Base-by-base conservation (phyloP, 345 rosid species). In the Leavenworthia alabamica region DNA sequence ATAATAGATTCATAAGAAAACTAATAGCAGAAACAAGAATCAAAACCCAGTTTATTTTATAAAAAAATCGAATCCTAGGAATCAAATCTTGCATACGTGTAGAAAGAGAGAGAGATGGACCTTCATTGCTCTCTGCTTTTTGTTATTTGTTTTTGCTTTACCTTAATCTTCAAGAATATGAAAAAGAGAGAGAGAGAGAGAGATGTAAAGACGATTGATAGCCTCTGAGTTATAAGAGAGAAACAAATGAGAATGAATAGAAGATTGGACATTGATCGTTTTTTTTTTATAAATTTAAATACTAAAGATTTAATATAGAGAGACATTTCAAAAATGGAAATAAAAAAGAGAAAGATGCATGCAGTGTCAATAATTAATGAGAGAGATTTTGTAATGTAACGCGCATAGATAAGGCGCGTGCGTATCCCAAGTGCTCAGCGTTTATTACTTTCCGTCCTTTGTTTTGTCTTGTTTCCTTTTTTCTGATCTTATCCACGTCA, bases 61-160 rank as follows among this genome's bases (percentile, higher is more conserved):
- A 8, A 17, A 9, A 55, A 55, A 33, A 26, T 37, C 7, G 2
- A 54, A 48, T 66, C 50, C n/a, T 28, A 41, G 66, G 66, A 59
- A 68, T 50, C 60, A 40, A 67, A 41, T 49, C 29, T 14, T 60
- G 62, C 6, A 54, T 16, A 52, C 60, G 77, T 68, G 73, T 51
- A 40, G 17, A 36, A 5, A 45, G 17, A 64, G 62, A 52, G 15
- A 59, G 64, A 56, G 52, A 51, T 71, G 64, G 52, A 86, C 94
- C 90, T 86, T 86, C 90, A 86, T 86, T 70, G 68, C 44, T 54
- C 43, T 48, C 31, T 60, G 22, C 5, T 32, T 23, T 31, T 29
- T 8, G 40, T 13, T 12, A 20, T 12, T 36, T 40, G 17, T 24
- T 23, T 20, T 43, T 13, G 8, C 48, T 27, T 27, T 13, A 4